Evolutionary conservation across 345 rosid genomes (phyloP).

Genomic region (Noccaea bulbosa): DNA sequence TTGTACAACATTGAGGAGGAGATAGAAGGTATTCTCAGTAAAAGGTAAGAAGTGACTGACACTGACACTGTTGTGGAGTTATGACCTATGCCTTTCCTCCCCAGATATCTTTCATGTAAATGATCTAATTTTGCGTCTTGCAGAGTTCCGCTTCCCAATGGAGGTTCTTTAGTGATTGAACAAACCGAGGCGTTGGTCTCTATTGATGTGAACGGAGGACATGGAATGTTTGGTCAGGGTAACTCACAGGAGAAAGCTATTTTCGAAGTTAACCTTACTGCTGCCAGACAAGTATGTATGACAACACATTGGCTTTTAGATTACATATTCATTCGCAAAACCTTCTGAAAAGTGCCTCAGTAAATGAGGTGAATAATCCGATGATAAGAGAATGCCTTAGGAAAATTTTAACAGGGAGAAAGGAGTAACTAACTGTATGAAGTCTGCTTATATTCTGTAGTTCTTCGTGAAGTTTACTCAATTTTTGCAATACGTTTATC

Average conservation of each 20-base stretch:
- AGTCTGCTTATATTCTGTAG: constrained; percentile 16
- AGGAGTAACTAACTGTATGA: constrained; percentile 17
- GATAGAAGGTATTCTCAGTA: constrained; percentile 82
- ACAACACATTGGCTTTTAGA: constrained; percentile 24
- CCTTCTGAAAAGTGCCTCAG: constrained; percentile 2
- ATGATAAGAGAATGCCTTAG: constrained; percentile 22
- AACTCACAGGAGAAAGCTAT: constrained; percentile 91
- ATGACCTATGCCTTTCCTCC: constrained; percentile 10
- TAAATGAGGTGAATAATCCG: constrained; percentile 9
- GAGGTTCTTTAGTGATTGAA: constrained; percentile 97
- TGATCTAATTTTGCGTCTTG: constrained; percentile 24
- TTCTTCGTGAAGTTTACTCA: constrained; percentile 23
- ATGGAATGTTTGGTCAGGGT: constrained; percentile 88
- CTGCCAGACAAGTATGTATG: constrained; percentile 81
- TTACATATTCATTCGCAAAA: constrained; percentile 1
- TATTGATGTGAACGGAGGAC: constrained; percentile 98
- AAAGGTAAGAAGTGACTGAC: constrained; percentile 60
- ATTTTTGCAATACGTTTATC: constrained; percentile 27
- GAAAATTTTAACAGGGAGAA: constrained; percentile 7
- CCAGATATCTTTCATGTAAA: constrained; percentile 24
- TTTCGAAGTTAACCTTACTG: constrained; percentile 91
- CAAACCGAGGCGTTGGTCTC: constrained; percentile 98
- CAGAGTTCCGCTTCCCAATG: constrained; percentile 87
- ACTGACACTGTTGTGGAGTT: constrained; percentile 1
- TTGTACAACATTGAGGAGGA: constrained; percentile 86